phyloP scores from a whole-genome alignment of 73 alveolate genomes.

The Stentor coeruleus region DNA sequence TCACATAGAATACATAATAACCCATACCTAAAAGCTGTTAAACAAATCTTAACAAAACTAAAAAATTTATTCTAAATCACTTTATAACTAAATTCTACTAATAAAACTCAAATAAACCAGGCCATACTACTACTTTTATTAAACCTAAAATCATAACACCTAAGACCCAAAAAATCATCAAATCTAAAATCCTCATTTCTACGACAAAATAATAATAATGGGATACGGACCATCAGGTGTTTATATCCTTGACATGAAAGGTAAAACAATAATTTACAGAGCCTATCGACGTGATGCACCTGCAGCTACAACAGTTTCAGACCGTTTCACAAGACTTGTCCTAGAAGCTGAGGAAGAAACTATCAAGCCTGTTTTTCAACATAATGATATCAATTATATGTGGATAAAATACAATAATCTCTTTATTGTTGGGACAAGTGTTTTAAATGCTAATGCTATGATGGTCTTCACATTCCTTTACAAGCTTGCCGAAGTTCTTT shows the following conservation, averaged over 20 bases:
- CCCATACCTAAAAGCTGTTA: too few species aligned
- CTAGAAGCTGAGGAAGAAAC: constrained; percentile 84
- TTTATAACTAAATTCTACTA: too few species aligned
- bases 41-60: too few species aligned
- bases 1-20: too few species aligned
- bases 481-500: constrained; percentile 86
- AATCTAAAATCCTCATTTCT: too few species aligned
- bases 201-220: too few species aligned
- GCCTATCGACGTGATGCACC: constrained; percentile 81
- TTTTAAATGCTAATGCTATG: constrained; percentile 91
- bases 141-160: too few species aligned
- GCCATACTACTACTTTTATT: too few species aligned
- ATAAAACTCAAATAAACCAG: too few species aligned
- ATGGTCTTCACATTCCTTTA: constrained; percentile 92
- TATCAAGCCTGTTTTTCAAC: constrained; percentile 82
- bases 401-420: constrained; percentile 92
- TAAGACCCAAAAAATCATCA: too few species aligned
- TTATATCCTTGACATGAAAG: constrained; percentile 79
- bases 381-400: constrained; percentile 87
- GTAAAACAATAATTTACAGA: constrained; percentile 73
- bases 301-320: constrained; percentile 49
- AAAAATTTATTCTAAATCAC: too few species aligned
- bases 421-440: constrained; percentile 79
- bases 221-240: constrained; percentile 71
- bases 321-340: constrained; percentile 66